phyloP scores from a whole-genome alignment of 169 alveolate species.

The Plasmodium vinckei region DNA sequence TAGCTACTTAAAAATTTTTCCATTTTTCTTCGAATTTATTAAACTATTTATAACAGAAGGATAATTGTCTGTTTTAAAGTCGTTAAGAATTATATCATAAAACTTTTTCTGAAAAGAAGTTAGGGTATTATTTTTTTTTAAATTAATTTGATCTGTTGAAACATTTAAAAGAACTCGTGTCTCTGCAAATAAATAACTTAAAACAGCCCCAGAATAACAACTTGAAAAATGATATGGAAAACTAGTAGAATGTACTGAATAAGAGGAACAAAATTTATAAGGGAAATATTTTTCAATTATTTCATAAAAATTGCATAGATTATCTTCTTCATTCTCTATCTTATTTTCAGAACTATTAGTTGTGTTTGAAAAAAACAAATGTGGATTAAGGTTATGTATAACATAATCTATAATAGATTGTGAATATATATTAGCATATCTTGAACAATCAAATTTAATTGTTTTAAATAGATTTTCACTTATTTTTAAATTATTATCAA shows the following conservation, averaged over 20 bases:
- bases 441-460: constrained; percentile 32
- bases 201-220: constrained; percentile 66
- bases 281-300: constrained; percentile 19
- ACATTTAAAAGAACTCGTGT: constrained; percentile 17
- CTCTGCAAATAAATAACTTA: constrained; percentile 64
- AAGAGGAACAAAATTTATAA: constrained; percentile 13
- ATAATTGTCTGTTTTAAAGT: neutral
- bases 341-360: neutral
- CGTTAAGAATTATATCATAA: constrained; percentile 13
- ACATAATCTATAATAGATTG: constrained; percentile 54
- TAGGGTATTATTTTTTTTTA: constrained; percentile 38
- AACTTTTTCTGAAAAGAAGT: constrained; percentile 57
- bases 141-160: constrained; percentile 10
- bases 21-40: neutral
- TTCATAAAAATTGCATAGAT: constrained; percentile 22
- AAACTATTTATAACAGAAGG: constrained; percentile 29
- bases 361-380: constrained; percentile 7
- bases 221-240: constrained; percentile 74
- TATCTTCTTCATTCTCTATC: neutral
- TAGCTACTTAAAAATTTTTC: neutral
- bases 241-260: constrained; percentile 59
- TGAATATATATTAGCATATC: constrained; percentile 22
- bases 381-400: constrained; percentile 39
- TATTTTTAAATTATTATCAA: constrained; percentile 30
- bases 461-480: constrained; percentile 29